Conservation (phyloP, 164 flowering plant species). For the Piper longum region DNA sequence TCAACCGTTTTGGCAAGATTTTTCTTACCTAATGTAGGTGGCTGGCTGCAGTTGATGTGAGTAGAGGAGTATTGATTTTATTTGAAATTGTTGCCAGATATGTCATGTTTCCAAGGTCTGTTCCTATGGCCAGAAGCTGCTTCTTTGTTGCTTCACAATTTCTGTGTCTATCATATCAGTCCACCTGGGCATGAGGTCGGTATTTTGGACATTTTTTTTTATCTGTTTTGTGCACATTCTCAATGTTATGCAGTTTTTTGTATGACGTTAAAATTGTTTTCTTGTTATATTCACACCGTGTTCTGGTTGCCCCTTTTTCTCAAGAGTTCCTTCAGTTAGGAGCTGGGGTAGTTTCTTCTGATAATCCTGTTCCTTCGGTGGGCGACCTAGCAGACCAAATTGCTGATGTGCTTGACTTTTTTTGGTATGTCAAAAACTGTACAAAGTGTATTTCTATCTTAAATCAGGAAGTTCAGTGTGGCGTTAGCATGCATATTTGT, state of each 20-base stretch:
- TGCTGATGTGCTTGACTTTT: constrained; percentile 57
- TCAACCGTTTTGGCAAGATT: too few relatives aligned
- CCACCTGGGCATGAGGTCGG: constrained; percentile 92
- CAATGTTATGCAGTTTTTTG: neutral
- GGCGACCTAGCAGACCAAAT: constrained; percentile 61
- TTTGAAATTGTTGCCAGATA: constrained; percentile 30
- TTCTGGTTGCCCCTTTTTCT: constrained; percentile 12
- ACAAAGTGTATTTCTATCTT: neutral
- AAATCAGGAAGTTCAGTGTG: too few relatives aligned
- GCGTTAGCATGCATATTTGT: neutral
- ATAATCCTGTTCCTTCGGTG: constrained; percentile 30
- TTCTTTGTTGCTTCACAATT: constrained; percentile 70
- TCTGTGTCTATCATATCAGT: constrained; percentile 80
- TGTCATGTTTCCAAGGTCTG: constrained; percentile 83
- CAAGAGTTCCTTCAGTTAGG: constrained; percentile 56
- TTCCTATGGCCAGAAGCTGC: constrained; percentile 82
- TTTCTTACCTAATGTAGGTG: neutral
- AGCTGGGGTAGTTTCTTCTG: constrained; percentile 25
- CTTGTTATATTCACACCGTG: constrained; percentile 7
- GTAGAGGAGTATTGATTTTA: too few relatives aligned
- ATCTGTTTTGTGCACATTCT: neutral
- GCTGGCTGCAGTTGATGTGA: too few relatives aligned
- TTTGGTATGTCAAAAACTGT: constrained; percentile 33
- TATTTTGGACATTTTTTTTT: constrained; percentile 10
- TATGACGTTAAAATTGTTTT: neutral